A percentile compares a stretch with the other conserved stretches of the same genome.
Conservation (phyloP, 1,284 basidiomycete species). For the Baeospora myosura region DNA sequence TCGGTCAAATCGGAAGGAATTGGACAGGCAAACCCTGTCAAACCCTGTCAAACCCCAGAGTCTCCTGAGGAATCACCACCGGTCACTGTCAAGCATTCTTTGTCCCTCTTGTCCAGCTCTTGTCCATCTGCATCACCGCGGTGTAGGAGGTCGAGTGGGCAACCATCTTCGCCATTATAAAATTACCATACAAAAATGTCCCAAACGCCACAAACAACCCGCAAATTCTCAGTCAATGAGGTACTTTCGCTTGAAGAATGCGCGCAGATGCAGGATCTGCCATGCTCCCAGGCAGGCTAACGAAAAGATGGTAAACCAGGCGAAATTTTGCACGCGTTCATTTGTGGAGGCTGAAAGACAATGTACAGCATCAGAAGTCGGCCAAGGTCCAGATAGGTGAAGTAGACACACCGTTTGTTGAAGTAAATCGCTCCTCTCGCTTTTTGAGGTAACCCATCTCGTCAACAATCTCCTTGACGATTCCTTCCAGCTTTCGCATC, state of each 20-base stretch:
- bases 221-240: conserved; percentile 61
- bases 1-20: too few relatives aligned
- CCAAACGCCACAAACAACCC: neutral
- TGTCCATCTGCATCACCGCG: neutral
- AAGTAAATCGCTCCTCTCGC: conserved; percentile 85
- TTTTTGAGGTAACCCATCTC: conserved; percentile 90
- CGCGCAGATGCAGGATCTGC: conserved; percentile 90
- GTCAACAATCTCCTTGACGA: conserved; percentile 91
- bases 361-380: conserved; percentile 5
- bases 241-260: conserved; percentile 96
- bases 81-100: neutral
- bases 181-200: neutral
- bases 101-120: neutral
- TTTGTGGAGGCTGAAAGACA: conserved; percentile 80
- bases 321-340: conserved; percentile 86
- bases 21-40: too few relatives aligned
- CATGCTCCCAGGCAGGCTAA: conserved; percentile 83
- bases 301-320: conserved; percentile 79
- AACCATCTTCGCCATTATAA: conserved; percentile 3
- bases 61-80: neutral
- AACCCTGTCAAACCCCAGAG: neutral
- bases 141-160: neutral
- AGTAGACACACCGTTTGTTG: conserved; percentile 83
- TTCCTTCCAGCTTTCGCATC: conserved; percentile 93
- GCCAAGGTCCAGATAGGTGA: conserved; percentile 4